These are phyloP conservation scores for Trypethelium eluteriae DNA, from an alignment of 495 filamentous ascomycete species.

Conservation along the genomic window DNA sequence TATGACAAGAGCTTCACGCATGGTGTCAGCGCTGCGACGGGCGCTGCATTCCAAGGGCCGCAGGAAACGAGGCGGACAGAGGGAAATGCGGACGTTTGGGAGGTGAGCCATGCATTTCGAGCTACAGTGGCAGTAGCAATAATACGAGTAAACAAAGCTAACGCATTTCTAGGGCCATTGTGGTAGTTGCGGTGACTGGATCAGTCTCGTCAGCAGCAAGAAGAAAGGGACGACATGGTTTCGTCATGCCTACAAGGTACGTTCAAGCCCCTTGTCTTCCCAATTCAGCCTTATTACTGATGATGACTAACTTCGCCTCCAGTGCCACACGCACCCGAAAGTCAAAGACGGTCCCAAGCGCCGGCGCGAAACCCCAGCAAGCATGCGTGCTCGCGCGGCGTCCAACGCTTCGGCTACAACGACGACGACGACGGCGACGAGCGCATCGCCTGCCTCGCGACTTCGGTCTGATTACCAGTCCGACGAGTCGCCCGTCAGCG, in stretches of 20 bases:
- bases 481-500: slow-evolving; percentile 12
- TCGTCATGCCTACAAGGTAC: slow-evolving; percentile 73
- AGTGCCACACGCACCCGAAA: slow-evolving; percentile 71
- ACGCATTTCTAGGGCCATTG: slow-evolving; percentile 47
- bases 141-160: not conserved
- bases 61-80: slow-evolving; percentile 64
- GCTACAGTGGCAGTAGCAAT: not conserved
- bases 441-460: slow-evolving; percentile 22
- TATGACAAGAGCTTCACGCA: slow-evolving; percentile 80
- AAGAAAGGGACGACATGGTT: slow-evolving; percentile 76
- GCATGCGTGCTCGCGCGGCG: slow-evolving; percentile 28
- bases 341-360: slow-evolving; percentile 65
- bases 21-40: slow-evolving; percentile 63
- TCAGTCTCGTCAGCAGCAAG: slow-evolving; percentile 70
- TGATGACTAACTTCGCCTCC: slow-evolving; percentile 32
- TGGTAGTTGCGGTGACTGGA: slow-evolving; percentile 70
- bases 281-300: slow-evolving; percentile 1
- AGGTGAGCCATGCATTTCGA: slow-evolving; percentile 27
- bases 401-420: slow-evolving; percentile 22
- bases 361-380: slow-evolving; percentile 54
- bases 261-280: slow-evolving; percentile 16
- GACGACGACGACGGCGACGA: not conserved
- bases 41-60: slow-evolving; percentile 63
- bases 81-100: slow-evolving; percentile 74
- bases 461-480: not conserved